Base-by-base conservation (phyloP, 2,329 filamentous ascomycete genomes). In the Tolypocladium guangdongense region DNA sequence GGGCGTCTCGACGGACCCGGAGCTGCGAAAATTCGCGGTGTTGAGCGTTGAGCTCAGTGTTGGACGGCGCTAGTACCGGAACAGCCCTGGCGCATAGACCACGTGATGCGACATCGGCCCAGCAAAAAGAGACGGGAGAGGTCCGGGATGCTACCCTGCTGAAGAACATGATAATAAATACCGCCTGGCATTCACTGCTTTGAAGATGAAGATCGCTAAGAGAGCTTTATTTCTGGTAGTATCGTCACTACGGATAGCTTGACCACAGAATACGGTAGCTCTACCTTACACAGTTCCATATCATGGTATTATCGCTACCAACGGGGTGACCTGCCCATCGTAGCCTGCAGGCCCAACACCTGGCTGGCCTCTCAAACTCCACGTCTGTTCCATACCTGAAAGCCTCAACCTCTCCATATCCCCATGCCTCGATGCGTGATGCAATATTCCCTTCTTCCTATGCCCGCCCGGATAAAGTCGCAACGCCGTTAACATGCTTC, bases 21-120 rank as follows among this genome's bases (percentile, higher is more conserved):
- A 68, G 67, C 68, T 71, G 66, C 69, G 68, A 72, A 71, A 73
- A 70, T 72, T 73, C 68, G 67, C 68, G 65, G 66, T 66, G 69
- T 71, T 71, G 69, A 67, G 69, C 63, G 66, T 70, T 68, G 67
- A 69, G 68, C 63, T 68, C 62, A 59, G 62, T 70, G 68, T 72
- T 72, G 70, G 64, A 64, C 56, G n/a, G 55, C 54, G 53, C 68
- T 71, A 72, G 56, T 27, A 39, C 65, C 58, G 11, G 10, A 58
- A 54, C 8, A 14, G 57, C 56, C 14, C 54, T 70, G 65, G 66
- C 52, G 47, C 8, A 4, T 0, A 0, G 1, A 11, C 4, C 64
- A 66, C 63, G 64, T 66, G 64, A 64, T 52, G 45, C 48, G 24
- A 20, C n/a, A 45, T 55, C 36, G 39, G 27, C 39, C 38, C 18